Base-by-base conservation (phyloP, 73 alveolate species). In the Blepharisma japonicum region DNA sequence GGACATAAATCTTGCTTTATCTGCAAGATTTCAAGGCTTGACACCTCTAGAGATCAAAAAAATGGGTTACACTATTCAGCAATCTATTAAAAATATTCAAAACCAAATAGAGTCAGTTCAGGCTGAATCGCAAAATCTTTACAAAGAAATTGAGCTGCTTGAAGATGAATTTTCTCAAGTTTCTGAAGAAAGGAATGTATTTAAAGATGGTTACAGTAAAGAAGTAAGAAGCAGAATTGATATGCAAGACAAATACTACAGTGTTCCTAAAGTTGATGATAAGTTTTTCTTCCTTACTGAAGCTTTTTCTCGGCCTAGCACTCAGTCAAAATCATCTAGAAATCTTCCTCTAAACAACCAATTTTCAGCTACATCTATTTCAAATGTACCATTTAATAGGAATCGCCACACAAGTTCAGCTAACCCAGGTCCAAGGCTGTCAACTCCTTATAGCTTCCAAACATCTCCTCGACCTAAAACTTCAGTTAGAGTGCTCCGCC, bases 221-320 rank as follows among this genome's bases (percentile, higher is more conserved):
- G 46, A 18, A 25, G n/a, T 61, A 18, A 61, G 46, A 61, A 61
- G 23, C 14, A 61, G 74, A 61, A 14, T 61, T n/a, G 74, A 61
- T 18, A 61, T 20, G 47, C n/a, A n/a, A 14, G 46, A 61, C 3
- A 32, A 32, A 32, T 32, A 14, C 18, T 20, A 18, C 47, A 61
- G 74, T 25, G 23, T 53, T 14, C 23, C 66, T 51, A 51, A 18
- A 51, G 27, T 18, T 51, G 66, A 14, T 51, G 21, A 18, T 51
- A 11, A 4, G 21, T 14, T 25, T 61, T 61, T 61, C 46, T 32
- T 32, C 3, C 14, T 61, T 2, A 61, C 74, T 25, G 74, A 61
- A 14, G 47, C 23, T 61, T 14, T 53, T 11, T 14, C 47, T 39
- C 38, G 74, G 47, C 74, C 74, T 1, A 39, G 74, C 2, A 61